Evolutionary conservation across 768 basidiomycete species (phyloP), one percentile per base, ranked within the genome.

Genomic region (Tephrocybe sp.): DNA sequence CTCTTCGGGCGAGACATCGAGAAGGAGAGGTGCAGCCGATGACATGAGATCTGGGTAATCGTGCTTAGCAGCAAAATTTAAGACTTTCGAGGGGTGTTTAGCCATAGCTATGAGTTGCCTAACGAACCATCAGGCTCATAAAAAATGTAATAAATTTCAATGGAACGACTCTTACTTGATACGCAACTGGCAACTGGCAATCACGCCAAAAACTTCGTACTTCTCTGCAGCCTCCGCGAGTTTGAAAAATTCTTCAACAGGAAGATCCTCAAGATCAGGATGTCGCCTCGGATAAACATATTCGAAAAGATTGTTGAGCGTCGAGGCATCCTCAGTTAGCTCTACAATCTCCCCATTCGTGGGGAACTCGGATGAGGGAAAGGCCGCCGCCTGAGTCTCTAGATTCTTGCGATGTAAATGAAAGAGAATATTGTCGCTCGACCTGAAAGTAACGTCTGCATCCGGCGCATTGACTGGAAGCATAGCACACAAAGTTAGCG

Each of bases 201-300:
- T 38, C 8, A 38, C 37, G 12, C 18, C 43, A 37, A 57, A 65
- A 1, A 65, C 61, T 43, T 65, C 61, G 34, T 68, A 68, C 45
- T 68, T 68, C 46, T 66, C 65, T 18, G 63, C 66, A 2, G 66
- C 65, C 36, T 68, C 65, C 2, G 66, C 65, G 22, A 69, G 40
- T 1, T 42, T 41, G 0, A 45, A 49, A 22, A 67, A 24, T 3
- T 52, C 33, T 4, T 45, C 49, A 27, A 66, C 63, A 4, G 47
- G 43, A 18, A 56, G 29, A 2, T 54, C 40, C 8, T 60, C 49
- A 16, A 65, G 41, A 12, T 58, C 54, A 0, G 61, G 64, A n/a
- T 60, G 57, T 12, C 59, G 61, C 10, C 49, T 49, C 1, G 64
- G 64, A 25, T 66, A 66, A 5, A 63, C 56, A 40, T 59, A 66